These are phyloP conservation scores for Brettanomyces custersianus DNA, from an alignment of 805 yeast species.

Conservation along the genomic window DNA sequence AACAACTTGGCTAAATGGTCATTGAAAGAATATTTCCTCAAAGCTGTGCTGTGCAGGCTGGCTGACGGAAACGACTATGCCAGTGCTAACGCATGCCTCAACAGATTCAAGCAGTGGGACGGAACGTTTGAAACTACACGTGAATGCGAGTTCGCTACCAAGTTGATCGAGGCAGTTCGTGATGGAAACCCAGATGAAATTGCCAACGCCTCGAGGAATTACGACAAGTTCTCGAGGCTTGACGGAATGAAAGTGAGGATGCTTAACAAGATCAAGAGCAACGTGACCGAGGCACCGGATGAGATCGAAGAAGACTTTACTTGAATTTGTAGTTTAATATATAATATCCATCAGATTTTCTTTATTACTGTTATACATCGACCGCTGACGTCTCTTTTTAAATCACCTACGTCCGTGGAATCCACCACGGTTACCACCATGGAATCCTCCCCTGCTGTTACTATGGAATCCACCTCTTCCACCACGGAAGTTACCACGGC, in stretches of 20 bases:
- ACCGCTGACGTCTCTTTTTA: neutral
- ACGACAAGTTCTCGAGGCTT: conserved; percentile 77
- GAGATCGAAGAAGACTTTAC: conserved; percentile 28
- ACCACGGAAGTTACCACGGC: conserved; percentile 8
- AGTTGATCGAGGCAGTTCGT: conserved; percentile 63
- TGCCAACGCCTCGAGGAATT: conserved; percentile 68
- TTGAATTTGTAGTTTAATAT: conserved; percentile 5
- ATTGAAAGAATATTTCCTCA: conserved; percentile 83
- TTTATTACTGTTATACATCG: neutral
- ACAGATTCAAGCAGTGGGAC: conserved; percentile 60
- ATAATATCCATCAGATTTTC: neutral
- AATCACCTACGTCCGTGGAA: neutral
- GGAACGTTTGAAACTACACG: conserved; percentile 66
- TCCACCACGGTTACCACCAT: neutral
- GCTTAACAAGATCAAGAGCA: conserved; percentile 68
- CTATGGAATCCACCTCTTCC: conserved; percentile 7
- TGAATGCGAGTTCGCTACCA: conserved; percentile 61
- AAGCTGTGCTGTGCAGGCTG: conserved; percentile 72
- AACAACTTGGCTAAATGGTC: conserved; percentile 82
- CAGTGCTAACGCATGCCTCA: conserved; percentile 69
- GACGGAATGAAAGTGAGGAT: conserved; percentile 88
- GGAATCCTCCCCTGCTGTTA: conserved; percentile 6
- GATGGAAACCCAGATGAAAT: conserved; percentile 74
- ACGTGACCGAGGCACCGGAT: conserved; percentile 23
- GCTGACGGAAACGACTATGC: conserved; percentile 74